Conservation (phyloP, 768 basidiomycete species). For the Naganishia vaughanmartiniae region DNA sequence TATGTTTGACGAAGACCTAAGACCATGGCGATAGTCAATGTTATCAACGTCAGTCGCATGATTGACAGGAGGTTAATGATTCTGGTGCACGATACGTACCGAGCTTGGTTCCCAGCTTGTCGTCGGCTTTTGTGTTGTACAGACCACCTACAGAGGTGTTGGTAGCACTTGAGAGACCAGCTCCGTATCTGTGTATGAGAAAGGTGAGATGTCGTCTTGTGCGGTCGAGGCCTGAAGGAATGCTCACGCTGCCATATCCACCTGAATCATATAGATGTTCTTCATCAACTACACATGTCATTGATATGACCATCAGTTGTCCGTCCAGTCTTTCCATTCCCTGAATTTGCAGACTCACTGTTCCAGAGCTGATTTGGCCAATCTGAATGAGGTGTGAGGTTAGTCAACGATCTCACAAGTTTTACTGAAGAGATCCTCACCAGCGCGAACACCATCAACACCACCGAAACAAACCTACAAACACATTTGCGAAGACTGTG, state of each 20-base stretch:
- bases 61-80: not conserved
- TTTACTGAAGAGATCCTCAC: not conserved
- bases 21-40: not conserved
- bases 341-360: slow-evolving; percentile 8
- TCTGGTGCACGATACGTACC: not conserved
- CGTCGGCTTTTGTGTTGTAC: slow-evolving; percentile 39
- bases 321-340: not conserved
- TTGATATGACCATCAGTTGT: not conserved
- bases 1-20: slow-evolving; percentile 46
- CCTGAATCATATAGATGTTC: slow-evolving; percentile 43
- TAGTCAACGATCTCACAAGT: not conserved
- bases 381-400: slow-evolving; percentile 28
- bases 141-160: slow-evolving; percentile 40
- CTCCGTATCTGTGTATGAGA: slow-evolving; percentile 17
- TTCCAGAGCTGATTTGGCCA: slow-evolving; percentile 42
- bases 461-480: slow-evolving; percentile 36
- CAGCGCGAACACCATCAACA: slow-evolving; percentile 48
- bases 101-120: slow-evolving; percentile 37
- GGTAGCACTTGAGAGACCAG: slow-evolving; percentile 33
- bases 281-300: slow-evolving; percentile 31
- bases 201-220: slow-evolving; percentile 22
- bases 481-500: not conserved
- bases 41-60: not conserved
- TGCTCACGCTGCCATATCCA: slow-evolving; percentile 41
- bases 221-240: not conserved